Evolutionary conservation across 768 basidiomycete species (phyloP).

Genomic region (Galerina marginata): DNA sequence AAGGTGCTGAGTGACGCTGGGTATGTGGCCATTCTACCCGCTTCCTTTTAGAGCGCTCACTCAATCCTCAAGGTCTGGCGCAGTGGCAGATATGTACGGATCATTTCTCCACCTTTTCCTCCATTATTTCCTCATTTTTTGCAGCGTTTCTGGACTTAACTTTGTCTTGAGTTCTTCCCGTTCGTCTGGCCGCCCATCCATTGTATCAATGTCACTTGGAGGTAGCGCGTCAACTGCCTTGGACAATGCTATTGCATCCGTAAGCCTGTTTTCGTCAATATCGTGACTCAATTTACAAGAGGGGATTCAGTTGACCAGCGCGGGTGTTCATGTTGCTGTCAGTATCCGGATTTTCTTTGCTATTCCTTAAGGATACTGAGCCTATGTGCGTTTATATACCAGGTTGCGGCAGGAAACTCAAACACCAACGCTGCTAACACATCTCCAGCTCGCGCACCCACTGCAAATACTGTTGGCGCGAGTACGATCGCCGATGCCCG

Average conservation of each 20-base stretch:
- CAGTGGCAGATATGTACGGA: constrained; percentile 12
- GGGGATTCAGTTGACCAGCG: constrained; percentile 25
- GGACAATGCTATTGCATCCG: constrained; percentile 36
- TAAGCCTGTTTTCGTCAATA: constrained; percentile 6
- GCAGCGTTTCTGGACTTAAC: constrained; percentile 36
- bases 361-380: not conserved
- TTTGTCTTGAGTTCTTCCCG: constrained; percentile 29
- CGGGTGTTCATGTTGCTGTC: constrained; percentile 32
- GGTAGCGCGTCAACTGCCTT: constrained; percentile 31
- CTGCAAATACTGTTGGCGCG: constrained; percentile 35
- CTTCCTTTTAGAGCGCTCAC: not conserved
- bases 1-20: constrained; percentile 45
- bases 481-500: constrained; percentile 32
- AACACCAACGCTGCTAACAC: constrained; percentile 26
- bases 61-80: constrained; percentile 17
- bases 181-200: constrained; percentile 31
- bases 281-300: not conserved
- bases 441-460: constrained; percentile 32
- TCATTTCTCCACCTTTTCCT: not conserved
- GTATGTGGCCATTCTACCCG: constrained; percentile 11
- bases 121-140: not conserved
- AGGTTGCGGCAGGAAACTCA: constrained; percentile 33
- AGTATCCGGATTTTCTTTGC: not conserved
- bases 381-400: not conserved
- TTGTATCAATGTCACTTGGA: constrained; percentile 43